Base-by-base conservation (phyloP, 2,329 filamentous ascomycete species). In the Myriangium duriaei region DNA sequence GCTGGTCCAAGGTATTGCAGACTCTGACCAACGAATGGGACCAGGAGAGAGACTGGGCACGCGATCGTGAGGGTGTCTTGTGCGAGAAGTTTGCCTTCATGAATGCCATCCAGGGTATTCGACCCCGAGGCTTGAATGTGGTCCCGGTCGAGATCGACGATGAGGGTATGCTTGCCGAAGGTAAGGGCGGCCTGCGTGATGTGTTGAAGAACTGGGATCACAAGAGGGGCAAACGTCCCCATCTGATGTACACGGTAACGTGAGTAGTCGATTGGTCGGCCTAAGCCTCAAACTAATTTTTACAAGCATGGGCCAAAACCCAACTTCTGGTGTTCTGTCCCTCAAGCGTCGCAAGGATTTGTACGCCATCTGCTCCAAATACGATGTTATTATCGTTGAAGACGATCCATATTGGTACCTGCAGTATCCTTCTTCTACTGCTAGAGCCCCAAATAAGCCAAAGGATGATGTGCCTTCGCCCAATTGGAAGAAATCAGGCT, bases 401-500 rank as follows among this genome's bases (percentile, higher is more conserved):
- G 88, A 96, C 51, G 87, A 95, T 45, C 88, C 88, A 4, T 95
- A 95, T 64, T 95, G 85, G 83, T 88, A 91, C 57, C 68, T 96
- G 6, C 88, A 95, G 56, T 95, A 75, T 58, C 84, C 85, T 0
- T 81, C 81, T 1, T 78, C 81, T 0, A 71, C 62, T 6, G 54
- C 64, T 5, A 39, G 46, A 6, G 35, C 50, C 30, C 34, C 49
- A 2, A 64, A 72, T 49, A 64, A 68, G 51, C 65, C 68, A 12
- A 58, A 67, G 28, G 53, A 61, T 50, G 51, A 56, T 43, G 17
- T 18, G 12, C 24, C 48, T 45, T 43, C 49, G 5, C 53, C 57
- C 35, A 59, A 61, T 40, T 64, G 60, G 52, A 69, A 63, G 30
- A 73, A 70, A 4, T 67, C 76, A 0, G 84, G 84, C 7, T 88